Evolutionary conservation across 495 filamentous ascomycete genomes (phyloP).

Genomic region (Xylaria acuta): DNA sequence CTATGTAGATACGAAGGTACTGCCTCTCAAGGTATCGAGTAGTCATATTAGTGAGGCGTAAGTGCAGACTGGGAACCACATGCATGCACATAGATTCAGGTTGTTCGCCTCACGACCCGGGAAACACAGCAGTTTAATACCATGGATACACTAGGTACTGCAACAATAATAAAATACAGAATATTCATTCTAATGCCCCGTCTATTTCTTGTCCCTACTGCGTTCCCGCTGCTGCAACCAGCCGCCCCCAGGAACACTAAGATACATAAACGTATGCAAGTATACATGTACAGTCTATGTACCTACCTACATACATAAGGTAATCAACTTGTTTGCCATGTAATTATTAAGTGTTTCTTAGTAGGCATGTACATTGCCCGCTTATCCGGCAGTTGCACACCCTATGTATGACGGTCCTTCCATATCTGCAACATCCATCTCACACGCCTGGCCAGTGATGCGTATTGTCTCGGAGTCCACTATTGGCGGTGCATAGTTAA

Average conservation of each 20-base stretch:
- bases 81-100: not conserved
- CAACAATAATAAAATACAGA: not conserved
- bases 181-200: not conserved
- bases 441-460: not conserved
- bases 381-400: not conserved
- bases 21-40: not conserved
- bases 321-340: constrained; percentile 22
- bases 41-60: not conserved
- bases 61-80: not conserved
- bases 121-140: not conserved
- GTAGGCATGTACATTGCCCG: not conserved
- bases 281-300: not conserved
- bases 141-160: not conserved
- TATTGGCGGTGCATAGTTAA: not conserved
- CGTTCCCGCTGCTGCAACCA: constrained; percentile 7
- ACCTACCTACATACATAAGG: not conserved
- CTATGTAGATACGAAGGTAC: not conserved
- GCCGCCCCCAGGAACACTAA: constrained; percentile 17
- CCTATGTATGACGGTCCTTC: not conserved
- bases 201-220: not conserved
- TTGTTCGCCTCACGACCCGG: not conserved
- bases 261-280: no score
- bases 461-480: constrained; percentile 8
- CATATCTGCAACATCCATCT: not conserved
- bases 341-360: not conserved